phyloP scores from a whole-genome alignment of 371 early-diverging fungal species.

The Basidiobolus meristosporus region DNA sequence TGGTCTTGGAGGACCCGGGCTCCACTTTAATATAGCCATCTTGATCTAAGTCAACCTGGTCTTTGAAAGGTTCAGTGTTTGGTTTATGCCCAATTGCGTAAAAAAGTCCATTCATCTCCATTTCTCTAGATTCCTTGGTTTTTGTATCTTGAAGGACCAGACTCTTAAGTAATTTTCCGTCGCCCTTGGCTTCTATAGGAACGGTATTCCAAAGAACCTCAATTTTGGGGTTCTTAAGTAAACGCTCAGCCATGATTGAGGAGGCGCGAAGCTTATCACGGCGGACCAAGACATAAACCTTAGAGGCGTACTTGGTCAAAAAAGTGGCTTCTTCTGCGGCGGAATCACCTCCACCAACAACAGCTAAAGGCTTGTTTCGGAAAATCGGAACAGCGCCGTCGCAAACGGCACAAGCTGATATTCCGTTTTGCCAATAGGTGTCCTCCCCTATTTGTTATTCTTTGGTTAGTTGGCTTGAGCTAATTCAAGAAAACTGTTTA shows the following conservation, averaged over 20 bases:
- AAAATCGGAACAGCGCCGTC: slow-evolving; percentile 97
- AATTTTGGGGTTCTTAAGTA: slow-evolving; percentile 71
- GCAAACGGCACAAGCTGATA: slow-evolving; percentile 99
- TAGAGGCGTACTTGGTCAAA: slow-evolving; percentile 81
- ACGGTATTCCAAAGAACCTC: slow-evolving; percentile 80
- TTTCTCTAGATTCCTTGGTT: slow-evolving; percentile 33
- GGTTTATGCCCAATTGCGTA: slow-evolving; percentile 98
- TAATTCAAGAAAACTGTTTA: too few relatives aligned
- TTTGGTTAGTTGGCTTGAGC: too few relatives aligned
- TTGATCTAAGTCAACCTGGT: slow-evolving; percentile 53
- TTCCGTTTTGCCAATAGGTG: slow-evolving; percentile 85
- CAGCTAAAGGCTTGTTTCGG: slow-evolving; percentile 80
- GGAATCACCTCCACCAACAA: slow-evolving; percentile 98
- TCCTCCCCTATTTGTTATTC: slow-evolving; percentile 73
- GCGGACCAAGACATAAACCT: slow-evolving; percentile 89
- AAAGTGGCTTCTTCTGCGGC: slow-evolving; percentile 97
- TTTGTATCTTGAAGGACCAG: slow-evolving; percentile 52
- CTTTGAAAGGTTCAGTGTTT: slow-evolving; percentile 63
- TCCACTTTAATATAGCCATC: slow-evolving; percentile 80
- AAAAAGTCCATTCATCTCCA: slow-evolving; percentile 84
- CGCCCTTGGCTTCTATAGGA: slow-evolving; percentile 72
- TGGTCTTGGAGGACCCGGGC: slow-evolving; percentile 69
- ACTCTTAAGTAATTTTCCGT: slow-evolving; percentile 48
- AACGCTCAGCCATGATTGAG: slow-evolving; percentile 86
- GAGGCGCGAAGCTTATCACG: slow-evolving; percentile 92